Percentiles rank a stretch among this genome's conserved stretches.
phyloP scores from a whole-genome alignment of 2,329 filamentous ascomycete genomes.

The Xylaria sp. region DNA sequence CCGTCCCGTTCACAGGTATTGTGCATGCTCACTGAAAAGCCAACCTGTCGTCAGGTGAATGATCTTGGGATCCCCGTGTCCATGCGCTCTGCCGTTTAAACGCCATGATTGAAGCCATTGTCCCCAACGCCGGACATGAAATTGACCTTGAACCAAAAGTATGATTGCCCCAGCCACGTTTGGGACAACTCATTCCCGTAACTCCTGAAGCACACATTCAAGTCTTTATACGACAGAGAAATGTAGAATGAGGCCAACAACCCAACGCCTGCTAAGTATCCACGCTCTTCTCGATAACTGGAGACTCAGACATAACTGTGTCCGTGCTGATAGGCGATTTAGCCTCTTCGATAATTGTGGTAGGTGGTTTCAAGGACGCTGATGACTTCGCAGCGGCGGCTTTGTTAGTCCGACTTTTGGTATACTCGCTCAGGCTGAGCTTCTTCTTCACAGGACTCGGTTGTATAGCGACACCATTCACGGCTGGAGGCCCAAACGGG shows the following conservation, averaged over 20 bases:
- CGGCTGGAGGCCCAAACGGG: conserved; percentile 55
- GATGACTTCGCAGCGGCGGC: conserved; percentile 59
- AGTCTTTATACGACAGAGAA: conserved; percentile 30
- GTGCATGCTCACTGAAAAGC: conserved; percentile 10
- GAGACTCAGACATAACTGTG: conserved; percentile 51
- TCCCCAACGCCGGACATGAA: conserved; percentile 44
- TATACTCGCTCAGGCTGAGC: conserved; percentile 73
- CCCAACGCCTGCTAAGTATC: conserved; percentile 35
- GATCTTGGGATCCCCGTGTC: conserved; percentile 20
- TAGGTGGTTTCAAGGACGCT: conserved; percentile 53
- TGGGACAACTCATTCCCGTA: conserved; percentile 27
- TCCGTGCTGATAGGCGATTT: conserved; percentile 53
- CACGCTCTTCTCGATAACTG: conserved; percentile 48
- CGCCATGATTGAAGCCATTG: conserved; percentile 30
- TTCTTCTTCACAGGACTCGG: conserved; percentile 75
- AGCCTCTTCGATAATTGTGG: conserved; percentile 54
- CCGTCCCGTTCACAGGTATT: conserved; percentile 2
- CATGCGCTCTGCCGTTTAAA: conserved; percentile 21
- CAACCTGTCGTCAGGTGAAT: conserved; percentile 19
- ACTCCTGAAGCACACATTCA: conserved; percentile 29
- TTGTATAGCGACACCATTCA: conserved; percentile 59
- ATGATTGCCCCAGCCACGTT: conserved; percentile 15
- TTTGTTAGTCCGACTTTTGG: conserved; percentile 68
- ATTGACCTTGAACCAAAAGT: conserved; percentile 27
- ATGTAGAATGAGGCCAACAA: not conserved